Conservation (phyloP, 306 rosid genomes). For the Prosopis cineraria region DNA sequence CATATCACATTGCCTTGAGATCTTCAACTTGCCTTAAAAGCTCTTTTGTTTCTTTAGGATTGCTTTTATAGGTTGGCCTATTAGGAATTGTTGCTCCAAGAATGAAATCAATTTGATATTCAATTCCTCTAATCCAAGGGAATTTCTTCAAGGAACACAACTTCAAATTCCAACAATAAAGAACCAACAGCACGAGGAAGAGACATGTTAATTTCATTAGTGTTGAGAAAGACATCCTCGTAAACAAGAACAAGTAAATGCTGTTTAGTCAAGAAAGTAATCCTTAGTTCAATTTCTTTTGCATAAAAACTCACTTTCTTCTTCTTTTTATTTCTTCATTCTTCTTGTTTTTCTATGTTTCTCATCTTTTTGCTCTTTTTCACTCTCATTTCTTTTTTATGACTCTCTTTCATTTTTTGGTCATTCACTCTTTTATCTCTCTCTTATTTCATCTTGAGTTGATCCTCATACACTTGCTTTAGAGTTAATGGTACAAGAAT, state of each 20-base stretch:
- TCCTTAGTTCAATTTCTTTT: background rate
- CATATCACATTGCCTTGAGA: background rate
- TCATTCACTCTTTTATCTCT: no score
- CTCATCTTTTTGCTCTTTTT: no score
- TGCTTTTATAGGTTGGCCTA: background rate
- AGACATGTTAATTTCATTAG: background rate
- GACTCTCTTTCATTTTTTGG: no score
- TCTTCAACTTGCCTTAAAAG: background rate
- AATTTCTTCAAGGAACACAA: background rate
- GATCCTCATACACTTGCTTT: no score
- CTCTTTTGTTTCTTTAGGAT: background rate
- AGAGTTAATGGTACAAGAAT: no score
- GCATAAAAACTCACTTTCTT: no score
- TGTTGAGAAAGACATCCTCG: background rate
- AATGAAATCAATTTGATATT: background rate
- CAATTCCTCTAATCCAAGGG: background rate
- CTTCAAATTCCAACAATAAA: background rate
- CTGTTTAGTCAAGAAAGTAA: background rate
- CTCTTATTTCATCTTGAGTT: no score
- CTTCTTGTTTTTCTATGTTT: no score
- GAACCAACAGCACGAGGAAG: background rate
- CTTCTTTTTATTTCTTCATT: no score
- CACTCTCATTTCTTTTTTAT: no score
- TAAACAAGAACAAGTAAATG: background rate
- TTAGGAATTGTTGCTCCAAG: background rate